Evolutionary conservation across 345 rosid species (phyloP), one percentile per base, ranked within the genome.

Genomic region (Streptanthus diversifolius): DNA sequence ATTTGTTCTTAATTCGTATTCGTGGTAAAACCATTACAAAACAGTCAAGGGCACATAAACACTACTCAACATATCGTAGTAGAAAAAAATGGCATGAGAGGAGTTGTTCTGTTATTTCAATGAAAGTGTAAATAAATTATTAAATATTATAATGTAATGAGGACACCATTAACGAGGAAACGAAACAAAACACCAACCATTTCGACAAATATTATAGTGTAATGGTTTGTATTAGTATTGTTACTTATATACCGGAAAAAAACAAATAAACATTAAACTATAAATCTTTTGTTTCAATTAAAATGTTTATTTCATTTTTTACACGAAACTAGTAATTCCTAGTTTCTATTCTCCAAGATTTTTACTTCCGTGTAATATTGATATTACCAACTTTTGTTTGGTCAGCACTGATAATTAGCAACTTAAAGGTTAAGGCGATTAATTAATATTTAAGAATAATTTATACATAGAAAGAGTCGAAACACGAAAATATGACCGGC

Each of bases 401-500:
- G 10, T 45, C 51, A 3, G 51, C 24, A 45, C 1, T 45, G 12
- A 10, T 53, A 39, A 39, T 37, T 25, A 41, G 39, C 39, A 24
- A 67, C 27, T 33, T 33, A 35, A 8, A 49, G 0, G 24, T 22
- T 22, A 22, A 22, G 2, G 24, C 7, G 43, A 56, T 21, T 8
- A 15, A 21, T 2, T 21, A 32, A 24, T n/a, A 25, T 17, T 5
- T 22, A 43, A 44, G 25, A 13, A 44, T 21, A 21, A 39, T 12
- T 17, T 39, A 12, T 40, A 3, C 4, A 43, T 9, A 44, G 64
- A 55, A 57, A 43, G 11, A 14, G 24, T 19, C 45, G 7, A 33
- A 19, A 56, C 55, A 68, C 35, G 56, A 57, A 33, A 57, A 56
- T 57, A 59, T 70, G 36, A 25, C 75, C 48, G 39, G 27, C 37